These are phyloP conservation scores for Phaeosphaeriaceae sp. DNA, from an alignment of 2,329 filamentous ascomycete genomes.

Conservation along the genomic window DNA sequence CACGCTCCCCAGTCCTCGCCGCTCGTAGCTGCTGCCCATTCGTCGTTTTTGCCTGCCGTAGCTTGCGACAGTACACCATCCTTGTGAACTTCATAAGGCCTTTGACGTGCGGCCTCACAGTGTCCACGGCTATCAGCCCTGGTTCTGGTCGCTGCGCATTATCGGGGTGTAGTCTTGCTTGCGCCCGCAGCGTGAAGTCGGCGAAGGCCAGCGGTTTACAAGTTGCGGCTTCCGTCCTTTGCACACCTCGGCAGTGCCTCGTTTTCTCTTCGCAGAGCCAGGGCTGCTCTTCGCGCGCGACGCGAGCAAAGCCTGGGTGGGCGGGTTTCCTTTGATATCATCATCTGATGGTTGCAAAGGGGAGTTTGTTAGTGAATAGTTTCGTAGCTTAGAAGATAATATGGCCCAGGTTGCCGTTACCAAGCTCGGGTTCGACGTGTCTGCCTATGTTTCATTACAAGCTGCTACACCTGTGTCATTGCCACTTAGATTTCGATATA, in stretches of 20 bases:
- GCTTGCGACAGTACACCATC: slow-evolving; percentile 18
- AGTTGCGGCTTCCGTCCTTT: too few species aligned
- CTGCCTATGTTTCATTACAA: slow-evolving; percentile 13
- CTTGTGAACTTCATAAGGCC: slow-evolving; percentile 24
- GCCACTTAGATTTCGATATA: slow-evolving; percentile 16
- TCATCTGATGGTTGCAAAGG: slow-evolving; percentile 5
- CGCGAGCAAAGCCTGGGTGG: slow-evolving; percentile 22
- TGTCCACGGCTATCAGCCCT: slow-evolving; percentile 11
- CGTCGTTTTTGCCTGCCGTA: slow-evolving; percentile 8
- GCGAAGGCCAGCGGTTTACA: slow-evolving; percentile 6
- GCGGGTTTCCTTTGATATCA: slow-evolving; percentile 15
- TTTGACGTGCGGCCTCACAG: slow-evolving; percentile 10
- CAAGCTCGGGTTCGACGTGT: slow-evolving; percentile 16
- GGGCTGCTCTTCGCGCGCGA: slow-evolving; percentile 16
- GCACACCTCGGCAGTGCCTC: too few species aligned
- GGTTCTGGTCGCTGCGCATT: slow-evolving; percentile 12
- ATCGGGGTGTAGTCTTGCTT: slow-evolving; percentile 20
- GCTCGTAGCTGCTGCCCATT: not conserved
- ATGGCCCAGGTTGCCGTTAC: slow-evolving; percentile 8
- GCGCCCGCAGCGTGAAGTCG: slow-evolving; percentile 10
- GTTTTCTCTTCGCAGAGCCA: slow-evolving; percentile 10
- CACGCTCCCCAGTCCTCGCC: too few species aligned
- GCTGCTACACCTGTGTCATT: slow-evolving; percentile 10
- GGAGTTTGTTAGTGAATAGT: slow-evolving; percentile 13
- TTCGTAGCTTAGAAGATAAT: slow-evolving; percentile 12